These are phyloP conservation scores for Blastomyces silverae DNA, from an alignment of 2,329 filamentous ascomycete species.

Conservation along the genomic window DNA sequence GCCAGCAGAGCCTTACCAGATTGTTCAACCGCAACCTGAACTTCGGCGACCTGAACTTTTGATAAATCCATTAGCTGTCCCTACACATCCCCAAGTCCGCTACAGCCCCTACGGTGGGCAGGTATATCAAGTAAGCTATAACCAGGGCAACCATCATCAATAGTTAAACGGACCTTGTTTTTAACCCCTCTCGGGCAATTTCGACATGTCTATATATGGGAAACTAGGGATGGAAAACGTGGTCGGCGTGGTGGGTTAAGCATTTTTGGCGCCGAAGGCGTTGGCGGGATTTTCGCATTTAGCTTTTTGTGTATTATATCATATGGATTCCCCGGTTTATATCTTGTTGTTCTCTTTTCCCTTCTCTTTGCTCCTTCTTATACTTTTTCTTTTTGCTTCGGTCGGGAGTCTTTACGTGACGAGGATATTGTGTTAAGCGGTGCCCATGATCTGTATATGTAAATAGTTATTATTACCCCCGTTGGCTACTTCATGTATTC, in stretches of 20 bases:
- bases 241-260: not conserved
- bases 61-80: conserved; percentile 5
- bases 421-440: not conserved
- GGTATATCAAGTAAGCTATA: conserved; percentile 12
- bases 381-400: not conserved
- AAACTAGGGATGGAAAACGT: not conserved
- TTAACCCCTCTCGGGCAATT: not conserved
- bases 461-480: conserved; percentile 2
- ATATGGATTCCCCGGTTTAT: not conserved
- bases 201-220: not conserved
- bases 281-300: not conserved
- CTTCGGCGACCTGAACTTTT: conserved; percentile 7
- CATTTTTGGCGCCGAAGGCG: conserved; percentile 6
- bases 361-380: not conserved
- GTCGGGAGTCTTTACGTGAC: not conserved
- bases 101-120: conserved; percentile 11
- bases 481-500: not conserved
- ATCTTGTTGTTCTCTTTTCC: not conserved
- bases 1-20: conserved; percentile 6
- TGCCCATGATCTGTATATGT: not conserved
- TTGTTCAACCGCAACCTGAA: conserved; percentile 7
- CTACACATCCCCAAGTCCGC: conserved; percentile 7
- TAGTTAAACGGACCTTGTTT: not conserved
- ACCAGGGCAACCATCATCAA: conserved; percentile 9
- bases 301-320: conserved; percentile 6